Base-by-base conservation (phyloP, 208 protist genomes). In the Leishmania gerbilli region DNA sequence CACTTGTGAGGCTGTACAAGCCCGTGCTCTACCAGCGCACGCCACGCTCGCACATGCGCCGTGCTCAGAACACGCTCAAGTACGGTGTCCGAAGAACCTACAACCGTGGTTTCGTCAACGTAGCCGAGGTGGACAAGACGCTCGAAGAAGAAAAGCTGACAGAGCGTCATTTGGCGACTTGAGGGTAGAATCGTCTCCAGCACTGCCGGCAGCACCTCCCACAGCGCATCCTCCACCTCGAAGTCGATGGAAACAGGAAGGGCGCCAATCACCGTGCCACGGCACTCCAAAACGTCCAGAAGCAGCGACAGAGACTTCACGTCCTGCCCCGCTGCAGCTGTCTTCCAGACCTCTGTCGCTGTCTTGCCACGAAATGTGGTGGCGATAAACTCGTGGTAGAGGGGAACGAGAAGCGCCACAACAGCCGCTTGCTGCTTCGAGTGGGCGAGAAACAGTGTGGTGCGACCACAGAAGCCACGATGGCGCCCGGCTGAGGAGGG, bases 361-460 rank as follows among this genome's bases (percentile, higher is more conserved):
- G 79, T 71, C 69, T 74, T 47, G 24, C 58, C 80, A 6, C 64
- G 34, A 68, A 77, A 79, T 2, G 53, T 67, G 3, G 55, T 71
- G 49, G 64, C 71, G 17, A 80, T 55, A 37, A 76, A 51, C 40
- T 86, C 17, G 0, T 51, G 11, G 56, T 80, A 79, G 17, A 79
- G 53, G 13, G 78, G 80, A 49, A 42, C 8, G 17, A 90, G 84
- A 69, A 72, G 65, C 21, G 34, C 17, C 4, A 81, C 24, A n/a
- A 84, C 87, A 13, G 78, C 8, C 21, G 45, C 17, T 58, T 94
- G 88, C 42, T 83, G 71, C 31, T 86, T 64, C 72, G 68, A 84
- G 81, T 94, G 91, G 24, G 91, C 87, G 24, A 94, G 85, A 71
- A 92, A 94, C 7, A 92, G 69, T 2, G 91, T 49, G 1, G 82